Evolutionary conservation across 768 basidiomycete genomes (phyloP).

Genomic region (Serpula lacrymans): DNA sequence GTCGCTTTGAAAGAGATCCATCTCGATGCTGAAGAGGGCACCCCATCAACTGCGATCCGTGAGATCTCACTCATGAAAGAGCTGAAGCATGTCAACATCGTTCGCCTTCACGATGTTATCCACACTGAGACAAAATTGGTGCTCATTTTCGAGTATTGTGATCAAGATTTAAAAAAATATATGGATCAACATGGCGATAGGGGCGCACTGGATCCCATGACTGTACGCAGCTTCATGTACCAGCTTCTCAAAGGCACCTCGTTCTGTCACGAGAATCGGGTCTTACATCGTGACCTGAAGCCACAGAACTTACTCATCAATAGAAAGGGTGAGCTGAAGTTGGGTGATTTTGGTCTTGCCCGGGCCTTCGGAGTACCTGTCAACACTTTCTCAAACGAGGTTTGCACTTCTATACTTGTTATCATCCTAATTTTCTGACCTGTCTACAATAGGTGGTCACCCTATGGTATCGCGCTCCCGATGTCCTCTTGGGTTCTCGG

Average conservation of each 20-base stretch:
- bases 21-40: slow-evolving; percentile 98
- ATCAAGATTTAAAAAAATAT: slow-evolving; percentile 98
- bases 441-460: slow-evolving; percentile 77
- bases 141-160: slow-evolving; percentile 97
- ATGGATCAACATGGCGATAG: slow-evolving; percentile 99
- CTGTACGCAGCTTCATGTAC: slow-evolving; percentile 95
- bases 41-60: slow-evolving; percentile 96
- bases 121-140: slow-evolving; percentile 98
- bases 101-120: slow-evolving; percentile 96
- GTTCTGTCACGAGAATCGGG: slow-evolving; percentile 98
- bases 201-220: slow-evolving; percentile 86
- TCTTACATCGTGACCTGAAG: slow-evolving; percentile 95
- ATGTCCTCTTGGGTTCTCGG: slow-evolving; percentile 93
- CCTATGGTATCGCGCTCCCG: slow-evolving; percentile 97
- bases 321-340: slow-evolving; percentile 91
- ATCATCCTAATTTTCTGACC: neutral
- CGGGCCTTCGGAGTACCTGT: slow-evolving; percentile 98
- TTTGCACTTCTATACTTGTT: slow-evolving; percentile 16
- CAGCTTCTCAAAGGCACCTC: slow-evolving; percentile 96
- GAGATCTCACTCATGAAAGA: slow-evolving; percentile 99
- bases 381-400: slow-evolving; percentile 99
- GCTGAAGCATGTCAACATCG: slow-evolving; percentile 97
- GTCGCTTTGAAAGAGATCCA: slow-evolving; percentile 99
- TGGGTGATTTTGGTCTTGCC: slow-evolving; percentile 97
- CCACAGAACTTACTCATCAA: slow-evolving; percentile 99